phyloP scores from a whole-genome alignment of 257 asterid genomes.

The Thymus quinquecostatus region DNA sequence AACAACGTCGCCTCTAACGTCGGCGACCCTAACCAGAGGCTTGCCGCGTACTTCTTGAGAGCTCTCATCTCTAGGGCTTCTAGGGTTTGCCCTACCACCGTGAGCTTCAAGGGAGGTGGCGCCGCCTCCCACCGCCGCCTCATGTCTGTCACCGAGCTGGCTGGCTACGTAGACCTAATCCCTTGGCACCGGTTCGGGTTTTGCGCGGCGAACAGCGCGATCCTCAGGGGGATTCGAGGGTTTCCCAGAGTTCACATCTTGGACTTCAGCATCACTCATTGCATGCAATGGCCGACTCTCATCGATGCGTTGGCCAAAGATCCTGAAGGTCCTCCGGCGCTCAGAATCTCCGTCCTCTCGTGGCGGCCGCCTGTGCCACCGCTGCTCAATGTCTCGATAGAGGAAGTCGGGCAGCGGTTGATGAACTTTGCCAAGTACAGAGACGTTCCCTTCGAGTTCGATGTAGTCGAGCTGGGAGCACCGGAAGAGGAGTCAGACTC shows the following conservation, averaged over 20 bases:
- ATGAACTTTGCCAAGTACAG: conserved; percentile 59
- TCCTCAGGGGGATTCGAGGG: conserved; percentile 51
- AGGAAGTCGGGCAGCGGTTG: conserved; percentile 65
- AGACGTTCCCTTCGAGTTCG: conserved; percentile 69
- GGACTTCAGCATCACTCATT: conserved; percentile 72
- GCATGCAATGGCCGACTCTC: conserved; percentile 90
- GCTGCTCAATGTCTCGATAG: conserved; percentile 52
- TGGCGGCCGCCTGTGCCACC: conserved; percentile 72
- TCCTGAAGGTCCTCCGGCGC: conserved; percentile 47
- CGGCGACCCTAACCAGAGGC: conserved; percentile 80
- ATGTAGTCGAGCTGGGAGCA: conserved; percentile 39
- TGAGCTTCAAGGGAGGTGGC: conserved; percentile 29
- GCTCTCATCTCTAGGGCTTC: conserved; percentile 69
- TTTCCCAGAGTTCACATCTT: conserved; percentile 51
- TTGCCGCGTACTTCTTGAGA: conserved; percentile 63
- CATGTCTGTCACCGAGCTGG: conserved; percentile 76
- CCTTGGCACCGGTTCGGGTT: conserved; percentile 87
- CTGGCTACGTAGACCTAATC: conserved; percentile 75
- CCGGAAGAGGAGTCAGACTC: not conserved
- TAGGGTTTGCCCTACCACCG: conserved; percentile 54
- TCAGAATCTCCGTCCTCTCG: conserved; percentile 55
- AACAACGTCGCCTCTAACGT: conserved; percentile 74
- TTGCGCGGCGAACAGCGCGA: conserved; percentile 67
- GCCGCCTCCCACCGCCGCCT: conserved; percentile 35
- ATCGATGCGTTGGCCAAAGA: conserved; percentile 61